Base-by-base conservation (phyloP, 2,329 filamentous ascomycete species). In the Fusarium sp. region DNA sequence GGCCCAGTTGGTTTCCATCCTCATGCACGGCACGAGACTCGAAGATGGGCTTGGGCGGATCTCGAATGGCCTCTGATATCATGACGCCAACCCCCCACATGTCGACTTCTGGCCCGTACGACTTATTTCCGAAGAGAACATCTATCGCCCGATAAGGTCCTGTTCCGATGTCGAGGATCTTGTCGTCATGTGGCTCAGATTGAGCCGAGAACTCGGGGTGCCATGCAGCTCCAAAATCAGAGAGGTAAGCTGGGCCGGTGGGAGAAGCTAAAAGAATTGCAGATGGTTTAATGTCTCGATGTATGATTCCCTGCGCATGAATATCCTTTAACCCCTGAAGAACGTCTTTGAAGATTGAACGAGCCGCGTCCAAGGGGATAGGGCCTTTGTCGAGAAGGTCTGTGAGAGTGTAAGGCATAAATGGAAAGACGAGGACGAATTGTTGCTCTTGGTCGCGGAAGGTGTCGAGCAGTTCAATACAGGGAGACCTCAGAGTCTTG, bases 151-250 rank as follows among this genome's bases (percentile, higher is more conserved):
- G 91, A 83, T 99, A 99, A 57, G 93, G 90, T 0, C 95, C 96
- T 1, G 96, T 98, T 38, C 96, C 96, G 29, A 99, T 93, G 80
- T 99, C 97, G 9, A 96, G 92, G 61, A 98, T 93, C 82, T 98
- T 98, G 63, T 86, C 78, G 62, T 90, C 80, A 2, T 90, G 85
- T 1, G 92, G 88, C 80, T 99, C 96, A 16, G 89, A 88, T 5
- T 84, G 83, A 24, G 85, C 82, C 6, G 90, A 87, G 67, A 88
- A 77, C 12, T 86, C 81, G 4, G 92, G 89, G 74, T 92, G 91
- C 95, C 95, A 98, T 10, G 95, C 91, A 42, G 96, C 97, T 59
- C 96, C 96, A 83, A 99, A 98, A 81, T 99, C 96, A 38, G 94
- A 91, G 3, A 99, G 87, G 75, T 92, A 93, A 5, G 93, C 94